Base-by-base conservation (phyloP, 2,329 filamentous ascomycete species). In the Colletotrichum sp. region DNA sequence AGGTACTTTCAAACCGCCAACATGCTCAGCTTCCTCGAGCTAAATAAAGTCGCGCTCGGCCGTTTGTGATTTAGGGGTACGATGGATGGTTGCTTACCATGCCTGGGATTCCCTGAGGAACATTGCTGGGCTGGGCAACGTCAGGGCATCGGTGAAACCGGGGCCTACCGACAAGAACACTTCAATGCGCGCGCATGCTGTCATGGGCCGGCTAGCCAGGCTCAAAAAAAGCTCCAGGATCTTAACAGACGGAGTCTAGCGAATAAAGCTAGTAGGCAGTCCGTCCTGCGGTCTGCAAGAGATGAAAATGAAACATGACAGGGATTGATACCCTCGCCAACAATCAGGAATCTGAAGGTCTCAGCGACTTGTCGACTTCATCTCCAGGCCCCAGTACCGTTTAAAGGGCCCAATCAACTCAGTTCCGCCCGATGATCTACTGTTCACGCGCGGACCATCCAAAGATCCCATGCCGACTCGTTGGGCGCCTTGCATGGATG, bases 61-160 rank as follows among this genome's bases (percentile, higher is more conserved):
- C 43, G 63, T 59, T 73, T 75, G 58, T 61, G 68, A 64, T 67
- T 64, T 70, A 62, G 59, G 58, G 38, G 65, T 52, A 69, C 14
- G 38, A 26, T 32, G 38, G 28, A 62, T 62, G 62, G 10, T 62
- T 30, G 52, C 56, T 61, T 70, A 48, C 43, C 64, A 58, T 43
- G 67, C 43, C 36, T 65, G 30, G 61, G 24, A 43, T 67, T 62
- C 38, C 34, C 26, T 66, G 71, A 61, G 58, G 64, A 74, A 73
- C 28, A 74, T 52, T 30, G 16, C 21, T 38, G 10, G 66, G 26
- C 52, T 28, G 18, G 59, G 36, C 14, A 62, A 21, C 38, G 43
- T 52, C 48, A 69, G n/a, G 69, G 55, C 73, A n/a, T 74, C 76
- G 73, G 76, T 77, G 63, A 79, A 74, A 79, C 73, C 74, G 76